Evolutionary conservation across 2,329 filamentous ascomycete genomes (phyloP), one percentile per base, ranked within the genome.

Genomic region (Nemania abortiva): DNA sequence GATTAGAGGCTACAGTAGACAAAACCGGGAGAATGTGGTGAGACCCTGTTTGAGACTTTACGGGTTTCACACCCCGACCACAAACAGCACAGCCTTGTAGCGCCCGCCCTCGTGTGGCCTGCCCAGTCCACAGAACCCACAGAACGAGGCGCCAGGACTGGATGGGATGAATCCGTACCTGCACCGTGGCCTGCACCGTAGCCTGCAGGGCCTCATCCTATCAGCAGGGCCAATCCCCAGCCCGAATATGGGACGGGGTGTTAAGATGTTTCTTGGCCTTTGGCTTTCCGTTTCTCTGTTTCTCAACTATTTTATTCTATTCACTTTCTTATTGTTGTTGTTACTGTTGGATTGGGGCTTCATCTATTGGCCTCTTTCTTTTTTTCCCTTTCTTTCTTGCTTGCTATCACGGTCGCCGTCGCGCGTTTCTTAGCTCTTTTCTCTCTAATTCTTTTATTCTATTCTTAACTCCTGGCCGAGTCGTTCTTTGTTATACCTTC

Each of bases 61-160:
- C 62, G 58, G 58, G 71, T 64, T 55, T 65, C 55, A 68, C 18
- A 47, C 50, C 63, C 63, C 15, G 10, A 59, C 37, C 27, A 61
- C 56, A 58, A 61, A 50, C 57, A 65, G 65, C 73, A 67, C 72
- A 90, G 81, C 89, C 89, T 69, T 84, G 37, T 24, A 52, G 66
- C 58, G 45, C 50, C 56, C 18, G 39, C 63, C n/a, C 34, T 59
- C 39, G 49, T 37, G 9, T 56, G 39, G 24, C 24, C 64, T 18
- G 52, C 9, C 49, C 49, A 52, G 11, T 11, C 24, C 24, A 50
- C 15, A 20, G 42, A 47, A n/a, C 15, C 7, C 42, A 15, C 39
- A 53, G 66, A 55, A 47, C 39, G 18, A 13, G 27, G 27, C 27
- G 34, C 45, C n/a, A 20, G 24, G 27, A 60, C 55, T 68, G 65